These are phyloP conservation scores for Candida anglica DNA, from an alignment of 805 yeast species.

Conservation along the genomic window DNA sequence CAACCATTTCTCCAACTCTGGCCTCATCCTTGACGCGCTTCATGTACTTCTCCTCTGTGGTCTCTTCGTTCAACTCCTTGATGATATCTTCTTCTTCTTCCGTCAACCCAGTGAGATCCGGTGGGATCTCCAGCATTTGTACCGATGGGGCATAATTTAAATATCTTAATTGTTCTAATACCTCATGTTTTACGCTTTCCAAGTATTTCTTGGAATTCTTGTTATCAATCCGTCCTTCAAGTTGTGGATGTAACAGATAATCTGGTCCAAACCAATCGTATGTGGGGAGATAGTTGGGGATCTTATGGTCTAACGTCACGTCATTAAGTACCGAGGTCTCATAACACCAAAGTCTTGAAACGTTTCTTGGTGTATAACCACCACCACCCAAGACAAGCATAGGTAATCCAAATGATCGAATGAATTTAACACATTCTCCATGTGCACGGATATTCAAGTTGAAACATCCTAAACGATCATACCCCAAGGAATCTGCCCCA, in stretches of 20 bases:
- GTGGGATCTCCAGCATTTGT: slow-evolving; percentile 87
- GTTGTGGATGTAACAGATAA: slow-evolving; percentile 75
- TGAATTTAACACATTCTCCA: slow-evolving; percentile 89
- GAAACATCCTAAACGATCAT: slow-evolving; percentile 92
- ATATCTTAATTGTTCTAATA: slow-evolving; percentile 76
- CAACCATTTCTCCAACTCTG: slow-evolving; percentile 16
- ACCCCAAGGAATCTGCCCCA: slow-evolving; percentile 94
- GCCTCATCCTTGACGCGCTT: slow-evolving; percentile 22
- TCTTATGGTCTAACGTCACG: slow-evolving; percentile 40
- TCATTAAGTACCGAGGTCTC: slow-evolving; percentile 82
- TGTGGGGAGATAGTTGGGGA: slow-evolving; percentile 71
- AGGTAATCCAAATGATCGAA: slow-evolving; percentile 86
- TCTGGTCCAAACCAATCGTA: slow-evolving; percentile 88
- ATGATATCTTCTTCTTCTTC: slow-evolving; percentile 39
- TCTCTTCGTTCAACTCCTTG: slow-evolving; percentile 33
- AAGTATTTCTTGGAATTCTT: slow-evolving; percentile 79
- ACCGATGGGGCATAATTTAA: slow-evolving; percentile 93
- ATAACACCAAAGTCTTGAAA: slow-evolving; percentile 91
- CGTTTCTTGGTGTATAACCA: slow-evolving; percentile 95
- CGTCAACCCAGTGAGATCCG: slow-evolving; percentile 45
- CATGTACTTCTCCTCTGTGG: slow-evolving; percentile 8
- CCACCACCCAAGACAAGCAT: slow-evolving; percentile 95
- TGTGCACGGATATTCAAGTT: slow-evolving; percentile 89
- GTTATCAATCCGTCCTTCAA: slow-evolving; percentile 65
- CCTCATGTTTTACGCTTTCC: slow-evolving; percentile 70